phyloP scores from a whole-genome alignment of 768 basidiomycete species.

The Gloeophyllum trabeum region DNA sequence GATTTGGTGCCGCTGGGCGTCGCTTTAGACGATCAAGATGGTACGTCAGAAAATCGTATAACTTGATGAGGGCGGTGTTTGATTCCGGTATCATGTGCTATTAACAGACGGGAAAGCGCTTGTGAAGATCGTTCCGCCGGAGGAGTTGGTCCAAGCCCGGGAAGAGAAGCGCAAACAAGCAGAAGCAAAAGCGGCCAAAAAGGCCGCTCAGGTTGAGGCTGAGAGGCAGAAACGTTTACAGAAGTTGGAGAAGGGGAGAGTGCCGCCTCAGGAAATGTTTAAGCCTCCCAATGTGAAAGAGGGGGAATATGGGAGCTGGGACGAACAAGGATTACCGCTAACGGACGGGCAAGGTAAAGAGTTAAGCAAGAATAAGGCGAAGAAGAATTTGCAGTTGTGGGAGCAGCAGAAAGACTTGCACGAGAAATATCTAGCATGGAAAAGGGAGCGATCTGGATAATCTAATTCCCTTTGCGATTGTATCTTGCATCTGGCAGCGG shows the following conservation, averaged over 20 bases:
- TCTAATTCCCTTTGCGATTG: no score
- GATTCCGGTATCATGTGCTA: neutral
- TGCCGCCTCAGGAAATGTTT: conserved; percentile 71
- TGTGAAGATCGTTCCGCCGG: conserved; percentile 82
- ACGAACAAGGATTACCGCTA: conserved; percentile 74
- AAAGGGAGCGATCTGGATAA: conserved; percentile 14
- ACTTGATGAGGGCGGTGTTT: neutral
- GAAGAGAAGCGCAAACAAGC: conserved; percentile 77
- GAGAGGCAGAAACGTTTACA: conserved; percentile 58
- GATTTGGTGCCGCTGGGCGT: conserved; percentile 93
- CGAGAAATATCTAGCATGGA: conserved; percentile 58
- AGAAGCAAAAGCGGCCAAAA: conserved; percentile 72
- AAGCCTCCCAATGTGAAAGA: conserved; percentile 67
- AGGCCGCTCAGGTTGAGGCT: conserved; percentile 56
- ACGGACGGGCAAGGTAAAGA: conserved; percentile 82
- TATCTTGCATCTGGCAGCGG: no score
- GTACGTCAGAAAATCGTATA: conserved; percentile 22
- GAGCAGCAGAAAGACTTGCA: conserved; percentile 68
- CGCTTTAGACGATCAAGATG: conserved; percentile 94
- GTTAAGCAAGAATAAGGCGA: conserved; percentile 67
- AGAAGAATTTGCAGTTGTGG: conserved; percentile 71
- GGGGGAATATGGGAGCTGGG: conserved; percentile 74
- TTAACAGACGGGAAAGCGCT: conserved; percentile 82
- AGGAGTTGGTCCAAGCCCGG: conserved; percentile 69
- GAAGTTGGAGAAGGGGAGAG: conserved; percentile 78